Percentiles rank a stretch among this genome's conserved stretches.
phyloP scores from a whole-genome alignment of 2,329 filamentous ascomycete genomes.

The Alternaria sp. region DNA sequence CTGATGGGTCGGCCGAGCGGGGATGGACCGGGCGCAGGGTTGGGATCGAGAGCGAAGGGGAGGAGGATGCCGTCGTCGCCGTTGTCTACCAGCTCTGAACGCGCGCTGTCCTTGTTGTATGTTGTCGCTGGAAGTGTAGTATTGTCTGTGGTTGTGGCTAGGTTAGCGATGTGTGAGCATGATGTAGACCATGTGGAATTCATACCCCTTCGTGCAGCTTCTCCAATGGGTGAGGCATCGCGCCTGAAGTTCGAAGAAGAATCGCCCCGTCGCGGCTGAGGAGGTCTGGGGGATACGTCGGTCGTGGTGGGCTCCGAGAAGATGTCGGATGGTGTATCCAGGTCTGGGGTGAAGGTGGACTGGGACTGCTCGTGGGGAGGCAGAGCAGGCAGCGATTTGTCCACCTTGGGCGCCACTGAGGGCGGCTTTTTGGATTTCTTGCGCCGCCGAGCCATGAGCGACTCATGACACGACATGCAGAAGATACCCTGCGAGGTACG shows the following conservation, averaged over 20 bases:
- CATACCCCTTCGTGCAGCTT: slow-evolving; percentile 45
- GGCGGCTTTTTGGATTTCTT: slow-evolving; percentile 74
- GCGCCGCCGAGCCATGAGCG: slow-evolving; percentile 87
- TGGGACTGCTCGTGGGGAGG: slow-evolving; percentile 69
- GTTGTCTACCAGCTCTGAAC: slow-evolving; percentile 68
- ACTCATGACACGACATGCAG: slow-evolving; percentile 98
- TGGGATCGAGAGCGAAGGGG: slow-evolving; percentile 60
- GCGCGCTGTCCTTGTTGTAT: slow-evolving; percentile 75
- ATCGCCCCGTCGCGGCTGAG: slow-evolving; percentile 43
- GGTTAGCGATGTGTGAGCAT: slow-evolving; percentile 7
- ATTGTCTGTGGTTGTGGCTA: slow-evolving; percentile 55
- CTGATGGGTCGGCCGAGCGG: slow-evolving; percentile 43
- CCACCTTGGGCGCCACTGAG: slow-evolving; percentile 65
- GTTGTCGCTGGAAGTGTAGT: slow-evolving; percentile 75
- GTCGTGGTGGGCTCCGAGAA: slow-evolving; percentile 70
- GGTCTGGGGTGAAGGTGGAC: slow-evolving; percentile 64
- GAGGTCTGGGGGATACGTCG: slow-evolving; percentile 67
- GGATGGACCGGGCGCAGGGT: slow-evolving; percentile 51
- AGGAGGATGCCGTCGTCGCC: slow-evolving; percentile 63
- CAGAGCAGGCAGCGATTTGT: slow-evolving; percentile 91
- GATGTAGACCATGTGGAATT: not conserved
- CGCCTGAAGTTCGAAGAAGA: slow-evolving; percentile 47
- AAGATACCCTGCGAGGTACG: slow-evolving; percentile 98
- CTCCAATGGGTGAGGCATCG: slow-evolving; percentile 46
- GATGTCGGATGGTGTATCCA: slow-evolving; percentile 64